Evolutionary conservation across 2,329 filamentous ascomycete genomes (phyloP).

Genomic region (Fusarium tjaetaba): DNA sequence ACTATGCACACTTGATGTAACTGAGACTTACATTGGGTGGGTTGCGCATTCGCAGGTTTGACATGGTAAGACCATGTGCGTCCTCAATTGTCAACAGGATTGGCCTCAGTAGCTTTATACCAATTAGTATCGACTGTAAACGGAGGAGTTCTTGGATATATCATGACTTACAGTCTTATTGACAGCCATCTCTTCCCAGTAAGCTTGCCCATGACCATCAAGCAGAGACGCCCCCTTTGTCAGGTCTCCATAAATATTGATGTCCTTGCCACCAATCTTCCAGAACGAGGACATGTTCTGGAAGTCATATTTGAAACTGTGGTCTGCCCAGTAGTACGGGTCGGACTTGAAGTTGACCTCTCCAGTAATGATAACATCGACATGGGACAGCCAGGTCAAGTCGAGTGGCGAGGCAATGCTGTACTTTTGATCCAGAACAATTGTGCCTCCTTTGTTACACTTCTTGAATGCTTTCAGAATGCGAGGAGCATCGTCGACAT

Average conservation of each 20-base stretch:
- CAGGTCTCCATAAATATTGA: slow-evolving; percentile 74
- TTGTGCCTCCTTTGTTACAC: slow-evolving; percentile 71
- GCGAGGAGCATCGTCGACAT: slow-evolving; percentile 25
- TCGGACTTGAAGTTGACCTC: slow-evolving; percentile 72
- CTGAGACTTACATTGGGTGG: slow-evolving; percentile 50
- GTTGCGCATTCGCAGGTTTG: slow-evolving; percentile 68
- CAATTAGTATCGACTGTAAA: neutral
- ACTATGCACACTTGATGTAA: fast-evolving
- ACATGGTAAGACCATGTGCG: slow-evolving; percentile 63
- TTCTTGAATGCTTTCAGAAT: slow-evolving; percentile 41
- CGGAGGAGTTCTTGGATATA: fast-evolving
- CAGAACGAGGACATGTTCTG: slow-evolving; percentile 67
- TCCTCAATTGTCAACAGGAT: slow-evolving; percentile 39
- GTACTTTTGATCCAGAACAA: slow-evolving; percentile 69
- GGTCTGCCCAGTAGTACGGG: slow-evolving; percentile 73
- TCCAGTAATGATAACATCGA: slow-evolving; percentile 68
- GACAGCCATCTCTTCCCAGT: slow-evolving; percentile 35
- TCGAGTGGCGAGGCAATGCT: slow-evolving; percentile 72
- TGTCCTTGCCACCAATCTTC: slow-evolving; percentile 47
- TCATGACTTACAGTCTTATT: slow-evolving; percentile 44
- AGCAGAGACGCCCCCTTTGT: slow-evolving; percentile 73
- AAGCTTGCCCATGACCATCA: slow-evolving; percentile 51
- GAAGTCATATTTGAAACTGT: slow-evolving; percentile 71
- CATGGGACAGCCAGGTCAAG: slow-evolving; percentile 69
- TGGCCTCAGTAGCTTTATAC: slow-evolving; percentile 31